These are phyloP conservation scores for Mimosa bimucronata DNA, from an alignment of 306 rosid genomes.

Conservation along the genomic window DNA sequence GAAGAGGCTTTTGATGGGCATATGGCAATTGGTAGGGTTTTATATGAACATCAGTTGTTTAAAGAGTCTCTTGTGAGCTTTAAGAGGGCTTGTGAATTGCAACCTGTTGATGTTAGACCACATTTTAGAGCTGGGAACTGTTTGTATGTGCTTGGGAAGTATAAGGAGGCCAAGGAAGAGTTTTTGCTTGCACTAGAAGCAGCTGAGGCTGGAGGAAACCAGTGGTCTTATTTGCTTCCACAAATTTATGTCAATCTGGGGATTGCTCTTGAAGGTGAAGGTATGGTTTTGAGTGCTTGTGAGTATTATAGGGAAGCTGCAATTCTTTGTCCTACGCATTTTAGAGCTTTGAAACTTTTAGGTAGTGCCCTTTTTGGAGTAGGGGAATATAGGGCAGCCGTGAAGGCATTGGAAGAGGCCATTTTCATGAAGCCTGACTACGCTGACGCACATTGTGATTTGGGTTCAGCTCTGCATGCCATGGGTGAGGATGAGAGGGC, in stretches of 20 bases:
- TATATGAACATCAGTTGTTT: constrained; percentile 88
- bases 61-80: constrained; percentile 89
- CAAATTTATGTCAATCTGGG: constrained; percentile 97
- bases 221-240: constrained; percentile 96
- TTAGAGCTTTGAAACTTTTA: constrained; percentile 92
- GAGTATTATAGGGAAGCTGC: constrained; percentile 99
- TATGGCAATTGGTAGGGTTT: constrained; percentile 95
- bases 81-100: constrained; percentile 93
- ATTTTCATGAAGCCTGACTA: constrained; percentile 95
- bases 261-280: constrained; percentile 96
- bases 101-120: constrained; percentile 93
- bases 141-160: constrained; percentile 71
- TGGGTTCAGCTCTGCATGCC: constrained; percentile 97
- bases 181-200: constrained; percentile 86
- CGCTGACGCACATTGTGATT: constrained; percentile 96
- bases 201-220: constrained; percentile 94
- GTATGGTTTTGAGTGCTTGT: constrained; percentile 99
- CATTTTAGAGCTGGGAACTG: constrained; percentile 98
- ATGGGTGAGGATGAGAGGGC: constrained; percentile 96
- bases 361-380: constrained; percentile 99
- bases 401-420: constrained; percentile 93
- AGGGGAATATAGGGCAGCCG: constrained; percentile 96
- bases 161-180: constrained; percentile 88
- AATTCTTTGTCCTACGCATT: constrained; percentile 95
- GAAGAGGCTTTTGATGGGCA: constrained; percentile 98